These are phyloP conservation scores for Pseudozyma sp. DNA, from an alignment of 1,284 basidiomycete genomes.

Conservation along the genomic window DNA sequence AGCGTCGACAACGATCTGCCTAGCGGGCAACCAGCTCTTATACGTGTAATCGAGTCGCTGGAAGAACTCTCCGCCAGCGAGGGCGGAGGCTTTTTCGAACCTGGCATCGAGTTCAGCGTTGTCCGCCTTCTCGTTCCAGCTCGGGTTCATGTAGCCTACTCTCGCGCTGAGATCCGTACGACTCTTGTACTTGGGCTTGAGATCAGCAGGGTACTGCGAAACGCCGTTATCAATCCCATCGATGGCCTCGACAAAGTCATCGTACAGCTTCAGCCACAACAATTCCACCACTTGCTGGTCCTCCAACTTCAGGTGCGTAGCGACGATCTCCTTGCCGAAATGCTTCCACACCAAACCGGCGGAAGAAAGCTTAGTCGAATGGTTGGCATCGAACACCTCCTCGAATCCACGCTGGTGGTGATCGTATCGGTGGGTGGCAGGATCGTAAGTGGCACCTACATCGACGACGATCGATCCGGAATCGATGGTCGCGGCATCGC, in stretches of 20 bases:
- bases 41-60: conserved; percentile 83
- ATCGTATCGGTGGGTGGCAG: conserved; percentile 83
- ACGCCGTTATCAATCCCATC: conserved; percentile 83
- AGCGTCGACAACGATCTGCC: conserved; percentile 81
- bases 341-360: conserved; percentile 86
- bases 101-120: conserved; percentile 48
- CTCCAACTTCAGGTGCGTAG: conserved; percentile 74
- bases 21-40: conserved; percentile 91
- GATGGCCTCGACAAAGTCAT: conserved; percentile 90
- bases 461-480: conserved; percentile 96
- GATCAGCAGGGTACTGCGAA: conserved; percentile 55
- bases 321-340: conserved; percentile 89
- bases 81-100: conserved; percentile 82
- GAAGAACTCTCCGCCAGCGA: conserved; percentile 90
- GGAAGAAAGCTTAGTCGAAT: conserved; percentile 86
- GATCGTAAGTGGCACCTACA: conserved; percentile 92
- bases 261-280: conserved; percentile 91
- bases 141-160: conserved; percentile 63
- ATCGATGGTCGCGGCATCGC: conserved; percentile 83
- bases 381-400: conserved; percentile 85
- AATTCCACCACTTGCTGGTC: conserved; percentile 77
- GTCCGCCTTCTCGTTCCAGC: conserved; percentile 63
- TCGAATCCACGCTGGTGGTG: conserved; percentile 96
- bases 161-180: conserved; percentile 65
- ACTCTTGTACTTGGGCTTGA: conserved; percentile 62